These are phyloP conservation scores for Thelephora terrestris DNA, from an alignment of 1,284 basidiomycete species.

Conservation along the genomic window DNA sequence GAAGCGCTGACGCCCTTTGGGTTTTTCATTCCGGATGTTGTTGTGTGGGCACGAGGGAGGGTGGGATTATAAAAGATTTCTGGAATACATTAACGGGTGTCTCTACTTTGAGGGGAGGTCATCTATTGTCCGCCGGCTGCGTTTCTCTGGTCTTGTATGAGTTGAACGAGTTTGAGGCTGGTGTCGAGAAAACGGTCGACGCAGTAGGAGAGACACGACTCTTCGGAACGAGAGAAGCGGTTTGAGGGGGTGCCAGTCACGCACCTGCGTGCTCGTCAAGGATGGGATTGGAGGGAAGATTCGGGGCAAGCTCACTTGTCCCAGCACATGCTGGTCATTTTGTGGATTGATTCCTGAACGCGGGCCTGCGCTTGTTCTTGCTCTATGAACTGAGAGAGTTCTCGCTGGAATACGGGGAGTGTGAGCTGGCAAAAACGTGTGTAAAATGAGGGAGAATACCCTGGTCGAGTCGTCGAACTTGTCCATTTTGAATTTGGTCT, in stretches of 20 bases:
- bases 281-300: constrained; percentile 1
- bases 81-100: too few species aligned
- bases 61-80: constrained; percentile 1
- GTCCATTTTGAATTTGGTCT: constrained; percentile 31
- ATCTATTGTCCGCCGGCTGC: not conserved
- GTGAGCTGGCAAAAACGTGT: not conserved
- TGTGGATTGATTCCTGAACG: constrained; percentile 62
- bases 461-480: constrained; percentile 75
- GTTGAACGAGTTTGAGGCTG: constrained; percentile 78
- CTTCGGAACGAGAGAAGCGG: constrained; percentile 78
- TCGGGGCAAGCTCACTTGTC: constrained; percentile 58
- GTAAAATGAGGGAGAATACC: constrained; percentile 30
- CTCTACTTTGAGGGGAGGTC: not conserved
- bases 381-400: constrained; percentile 78
- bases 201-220: constrained; percentile 82
- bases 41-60: constrained; percentile 15
- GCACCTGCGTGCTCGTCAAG: constrained; percentile 45
- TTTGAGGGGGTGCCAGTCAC: constrained; percentile 78
- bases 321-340: constrained; percentile 75
- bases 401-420: constrained; percentile 45
- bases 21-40: constrained; percentile 53
- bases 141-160: constrained; percentile 51
- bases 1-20: constrained; percentile 60
- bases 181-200: constrained; percentile 93
- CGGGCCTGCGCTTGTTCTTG: constrained; percentile 82